Base-by-base conservation (phyloP, 2,329 filamentous ascomycete genomes). In the Cladosporium oxysporum region DNA sequence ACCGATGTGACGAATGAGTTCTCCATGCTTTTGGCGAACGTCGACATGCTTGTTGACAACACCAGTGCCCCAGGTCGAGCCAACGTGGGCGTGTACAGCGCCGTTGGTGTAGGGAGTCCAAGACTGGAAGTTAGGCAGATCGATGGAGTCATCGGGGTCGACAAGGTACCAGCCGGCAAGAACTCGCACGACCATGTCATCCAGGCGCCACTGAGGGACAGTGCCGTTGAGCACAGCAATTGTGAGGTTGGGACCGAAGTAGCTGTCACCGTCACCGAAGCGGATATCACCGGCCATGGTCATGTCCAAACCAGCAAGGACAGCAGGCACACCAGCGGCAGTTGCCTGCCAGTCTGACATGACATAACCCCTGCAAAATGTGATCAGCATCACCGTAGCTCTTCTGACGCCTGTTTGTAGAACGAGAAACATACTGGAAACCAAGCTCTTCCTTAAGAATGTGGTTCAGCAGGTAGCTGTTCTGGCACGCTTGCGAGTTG, bases 381-480 rank as follows among this genome's bases (percentile, higher is more conserved):
- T 21, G 41, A 7, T 47, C 41, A 47, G 41, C 21, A 47, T 12
- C 41, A 47, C 41, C n/a, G 1, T 47, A 47, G 10, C 8, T 21
- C 21, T 21, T 11, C n/a, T 21, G n/a, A 6, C n/a, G 37, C 37
- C 7, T 1, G 6, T 47, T 47, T 47, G 7, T 12, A 21, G n/a
- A 3, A 12, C 3, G 37, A 23, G n/a, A 12, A 3, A 23, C 41
- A 21, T 47, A 47, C 41, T 96, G 91, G 74, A 96, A 96, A 11
- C 91, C 92, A 2, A 96, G 82, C 75, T 96, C 92, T 67, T 94
- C 91, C 73, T 96, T 96, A 53, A 96, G 80, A 11, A 96, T 83
- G 0, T 90, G 90, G 71, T 95, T 96, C 69, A 96, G 82, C 1
- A 95, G 81, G 75, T 93, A 92, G 69, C 88, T 90, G 76, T 96